These are phyloP conservation scores for Gossypium mustelinum DNA, from an alignment of 345 rosid genomes.

Conservation along the genomic window DNA sequence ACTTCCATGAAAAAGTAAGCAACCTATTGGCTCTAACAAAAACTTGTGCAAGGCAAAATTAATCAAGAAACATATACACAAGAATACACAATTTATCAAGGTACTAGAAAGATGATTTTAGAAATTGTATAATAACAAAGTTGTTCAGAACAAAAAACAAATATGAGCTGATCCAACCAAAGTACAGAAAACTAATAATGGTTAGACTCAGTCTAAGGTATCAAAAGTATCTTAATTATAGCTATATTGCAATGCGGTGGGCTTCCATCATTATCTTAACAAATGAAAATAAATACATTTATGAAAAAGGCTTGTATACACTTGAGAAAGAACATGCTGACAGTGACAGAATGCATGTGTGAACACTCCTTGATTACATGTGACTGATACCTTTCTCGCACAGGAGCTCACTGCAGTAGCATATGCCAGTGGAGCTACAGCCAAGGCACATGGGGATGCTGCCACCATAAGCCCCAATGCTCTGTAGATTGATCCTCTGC, in stretches of 20 bases:
- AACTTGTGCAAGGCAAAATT: not conserved
- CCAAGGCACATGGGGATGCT: conserved; percentile 96
- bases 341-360: not conserved
- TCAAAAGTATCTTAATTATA: not conserved
- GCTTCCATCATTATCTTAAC: not conserved
- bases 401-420: conserved; percentile 95
- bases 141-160: not conserved
- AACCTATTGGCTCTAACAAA: not conserved
- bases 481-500: conserved; percentile 93
- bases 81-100: not conserved
- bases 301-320: not conserved
- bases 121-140: not conserved
- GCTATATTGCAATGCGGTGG: not conserved
- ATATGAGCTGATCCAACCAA: not conserved
- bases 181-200: not conserved
- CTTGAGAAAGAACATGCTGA: not conserved
- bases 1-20: not conserved
- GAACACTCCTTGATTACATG: not conserved
- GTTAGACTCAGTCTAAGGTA: not conserved
- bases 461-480: conserved; percentile 97
- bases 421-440: conserved; percentile 98
- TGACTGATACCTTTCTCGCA: conserved; percentile 67
- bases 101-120: not conserved
- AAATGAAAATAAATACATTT: not conserved
- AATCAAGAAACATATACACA: not conserved